Base-by-base conservation (phyloP, 768 basidiomycete genomes). In the Podaxis sp. region DNA sequence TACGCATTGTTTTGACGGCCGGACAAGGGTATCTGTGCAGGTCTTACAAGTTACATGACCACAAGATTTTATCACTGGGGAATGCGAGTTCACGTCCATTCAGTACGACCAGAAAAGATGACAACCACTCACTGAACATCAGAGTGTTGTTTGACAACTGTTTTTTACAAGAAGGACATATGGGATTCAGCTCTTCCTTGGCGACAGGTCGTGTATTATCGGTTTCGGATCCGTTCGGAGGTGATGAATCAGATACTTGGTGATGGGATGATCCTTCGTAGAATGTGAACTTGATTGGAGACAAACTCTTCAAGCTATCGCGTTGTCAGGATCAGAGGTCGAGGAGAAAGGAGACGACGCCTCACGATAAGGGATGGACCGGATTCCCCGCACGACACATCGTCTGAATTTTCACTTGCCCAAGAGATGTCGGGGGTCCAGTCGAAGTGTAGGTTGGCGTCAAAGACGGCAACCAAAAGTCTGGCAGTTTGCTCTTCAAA, bases 381-480 rank as follows among this genome's bases (percentile, higher is more conserved):
- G 90, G 89, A 65, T 83, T 82, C 1, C 90, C 89, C 4, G 91
- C 93, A 61, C 90, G 85, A 75, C 97, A 99, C 59, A 91, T 85
- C 7, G 96, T 94, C 68, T 93, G 90, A 33, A 95, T 75, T 74
- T 94, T 94, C 37, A 95, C 82, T 67, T 95, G 93, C 67, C 83
- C 81, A 47, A 94, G 74, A 3, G 88, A 89, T 27, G 79, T 80
- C 1, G 88, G 88, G 9, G 80, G 82, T 0, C 86, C 86, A 54
- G 71, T 79, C 36, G 90, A 79, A 24, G 84, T 76, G 74, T 91
- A 85, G 50, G 84, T 96, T 0, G 96, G 96, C 0, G 96, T 95
- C 25, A 98, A 76, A 0, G 92, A 94, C 2, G 95, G 95, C 41
- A 99, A 80, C 97, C 97, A 99, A 72, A 97, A 99, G 69, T 97